Evolutionary conservation across 345 rosid species (phyloP).

Genomic region (Lagerstroemia speciosa): DNA sequence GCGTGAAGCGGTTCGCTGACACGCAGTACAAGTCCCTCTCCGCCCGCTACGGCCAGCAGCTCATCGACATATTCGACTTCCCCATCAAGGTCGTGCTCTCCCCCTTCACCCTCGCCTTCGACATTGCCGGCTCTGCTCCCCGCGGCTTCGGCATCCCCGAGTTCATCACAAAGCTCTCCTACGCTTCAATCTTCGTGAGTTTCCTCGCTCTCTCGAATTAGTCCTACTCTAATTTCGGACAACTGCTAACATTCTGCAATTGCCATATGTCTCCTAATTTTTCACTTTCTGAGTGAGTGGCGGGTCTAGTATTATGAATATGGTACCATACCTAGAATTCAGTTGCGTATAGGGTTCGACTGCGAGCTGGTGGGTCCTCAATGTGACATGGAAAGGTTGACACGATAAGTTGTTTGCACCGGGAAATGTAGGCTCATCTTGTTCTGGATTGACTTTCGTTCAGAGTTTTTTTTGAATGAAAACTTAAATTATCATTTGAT

Average conservation of each 20-base stretch:
- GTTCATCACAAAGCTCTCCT: constrained; percentile 63
- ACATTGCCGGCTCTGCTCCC: constrained; percentile 86
- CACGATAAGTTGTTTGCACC: not conserved
- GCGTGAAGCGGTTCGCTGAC: constrained; percentile 49
- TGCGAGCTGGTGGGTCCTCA: not conserved
- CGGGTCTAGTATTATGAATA: not conserved
- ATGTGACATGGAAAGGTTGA: not conserved
- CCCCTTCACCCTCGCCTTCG: constrained; percentile 83
- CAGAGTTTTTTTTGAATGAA: not conserved
- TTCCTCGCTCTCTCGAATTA: not conserved
- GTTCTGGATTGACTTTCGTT: not conserved
- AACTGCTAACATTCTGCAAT: not conserved
- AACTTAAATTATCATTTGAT: not conserved
- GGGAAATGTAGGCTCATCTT: not conserved
- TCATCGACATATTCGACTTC: constrained; percentile 58
- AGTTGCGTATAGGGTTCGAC: not conserved
- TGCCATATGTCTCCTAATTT: not conserved
- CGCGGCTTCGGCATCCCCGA: constrained; percentile 88
- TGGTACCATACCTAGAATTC: not conserved
- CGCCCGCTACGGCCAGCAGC: constrained; percentile 54
- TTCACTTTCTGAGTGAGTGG: not conserved
- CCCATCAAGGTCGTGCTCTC: constrained; percentile 69
- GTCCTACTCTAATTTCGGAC: not conserved
- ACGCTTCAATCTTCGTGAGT: constrained; percentile 64
- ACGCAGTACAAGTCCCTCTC: constrained; percentile 45